Conservation (phyloP, 2,329 filamentous ascomycete genomes). For the Didymella arachidicola region DNA sequence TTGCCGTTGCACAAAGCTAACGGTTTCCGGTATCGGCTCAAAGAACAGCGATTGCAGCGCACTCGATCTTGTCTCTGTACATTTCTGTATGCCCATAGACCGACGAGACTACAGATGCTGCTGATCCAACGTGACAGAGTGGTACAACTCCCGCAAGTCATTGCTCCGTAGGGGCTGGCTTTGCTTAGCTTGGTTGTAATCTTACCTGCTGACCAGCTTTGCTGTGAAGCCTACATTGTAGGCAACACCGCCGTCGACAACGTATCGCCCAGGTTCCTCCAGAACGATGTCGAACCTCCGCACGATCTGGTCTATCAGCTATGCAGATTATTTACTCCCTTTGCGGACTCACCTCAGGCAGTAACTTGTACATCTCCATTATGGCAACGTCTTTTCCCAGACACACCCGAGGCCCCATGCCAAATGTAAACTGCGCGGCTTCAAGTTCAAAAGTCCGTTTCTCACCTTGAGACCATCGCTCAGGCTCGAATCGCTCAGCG, state of each 20-base stretch:
- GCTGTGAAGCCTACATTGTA: constrained; percentile 36
- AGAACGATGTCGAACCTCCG: constrained; percentile 42
- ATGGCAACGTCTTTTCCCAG: constrained; percentile 44
- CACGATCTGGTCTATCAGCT: constrained; percentile 25
- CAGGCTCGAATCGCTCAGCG: constrained; percentile 52
- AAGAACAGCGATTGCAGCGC: background rate
- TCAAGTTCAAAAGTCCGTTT: constrained; percentile 36
- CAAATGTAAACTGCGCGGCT: constrained; percentile 43
- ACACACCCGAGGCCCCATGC: constrained; percentile 39
- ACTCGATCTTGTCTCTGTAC: background rate
- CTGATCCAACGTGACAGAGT: background rate
- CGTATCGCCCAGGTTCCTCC: constrained; percentile 31
- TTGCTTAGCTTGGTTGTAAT: background rate
- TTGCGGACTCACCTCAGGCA: constrained; percentile 41
- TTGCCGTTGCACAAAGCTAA: background rate
- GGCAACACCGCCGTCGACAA: constrained; percentile 43
- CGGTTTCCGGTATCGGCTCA: background rate
- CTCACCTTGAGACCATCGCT: constrained; percentile 51
- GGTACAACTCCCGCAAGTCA: background rate
- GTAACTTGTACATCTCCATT: constrained; percentile 44
- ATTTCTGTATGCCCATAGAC: background rate
- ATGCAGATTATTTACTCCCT: background rate
- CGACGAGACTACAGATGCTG: background rate
- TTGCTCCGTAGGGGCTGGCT: background rate
- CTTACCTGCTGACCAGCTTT: background rate